Evolutionary conservation across 768 basidiomycete genomes (phyloP).

Genomic region (Flagelloscypha sp.): DNA sequence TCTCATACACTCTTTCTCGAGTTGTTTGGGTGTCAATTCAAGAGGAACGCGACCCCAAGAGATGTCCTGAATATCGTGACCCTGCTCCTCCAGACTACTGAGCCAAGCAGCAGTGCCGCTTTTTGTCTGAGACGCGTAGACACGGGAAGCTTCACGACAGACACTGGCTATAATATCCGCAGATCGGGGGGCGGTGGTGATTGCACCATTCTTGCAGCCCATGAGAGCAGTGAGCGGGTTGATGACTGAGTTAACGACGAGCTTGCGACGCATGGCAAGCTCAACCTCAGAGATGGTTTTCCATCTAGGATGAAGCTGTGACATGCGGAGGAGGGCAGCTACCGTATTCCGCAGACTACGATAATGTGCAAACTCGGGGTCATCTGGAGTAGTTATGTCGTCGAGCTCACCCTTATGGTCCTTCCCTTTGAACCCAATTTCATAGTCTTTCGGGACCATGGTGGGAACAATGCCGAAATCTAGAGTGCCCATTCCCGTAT

Average conservation of each 20-base stretch:
- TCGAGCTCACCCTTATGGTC: conserved; percentile 41
- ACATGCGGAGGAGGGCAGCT: conserved; percentile 48
- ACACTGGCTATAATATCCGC: conserved; percentile 39
- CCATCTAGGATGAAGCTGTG: conserved; percentile 55
- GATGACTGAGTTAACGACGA: conserved; percentile 74
- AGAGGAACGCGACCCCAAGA: conserved; percentile 34
- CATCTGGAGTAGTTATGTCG: conserved; percentile 37
- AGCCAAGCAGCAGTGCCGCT: conserved; percentile 25
- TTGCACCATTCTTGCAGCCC: conserved; percentile 70
- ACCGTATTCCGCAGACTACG: conserved; percentile 60
- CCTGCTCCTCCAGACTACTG: conserved; percentile 14
- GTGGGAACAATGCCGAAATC: conserved; percentile 79
- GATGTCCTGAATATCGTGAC: conserved; percentile 15
- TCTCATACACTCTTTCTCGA: conserved; percentile 50
- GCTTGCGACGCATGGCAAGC: conserved; percentile 63
- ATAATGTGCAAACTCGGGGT: conserved; percentile 36
- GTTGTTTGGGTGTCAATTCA: conserved; percentile 32
- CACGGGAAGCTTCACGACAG: conserved; percentile 63
- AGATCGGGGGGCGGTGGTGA: conserved; percentile 42
- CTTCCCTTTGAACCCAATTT: conserved; percentile 38
- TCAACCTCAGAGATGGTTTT: conserved; percentile 59
- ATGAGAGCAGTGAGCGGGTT: conserved; percentile 83
- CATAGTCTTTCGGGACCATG: conserved; percentile 51
- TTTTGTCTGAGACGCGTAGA: conserved; percentile 46
- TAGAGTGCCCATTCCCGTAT: conserved; percentile 62